A percentile compares a stretch with the other conserved stretches of the same genome.
phyloP scores from a whole-genome alignment of 306 rosid species.

The Malus sylvestris region DNA sequence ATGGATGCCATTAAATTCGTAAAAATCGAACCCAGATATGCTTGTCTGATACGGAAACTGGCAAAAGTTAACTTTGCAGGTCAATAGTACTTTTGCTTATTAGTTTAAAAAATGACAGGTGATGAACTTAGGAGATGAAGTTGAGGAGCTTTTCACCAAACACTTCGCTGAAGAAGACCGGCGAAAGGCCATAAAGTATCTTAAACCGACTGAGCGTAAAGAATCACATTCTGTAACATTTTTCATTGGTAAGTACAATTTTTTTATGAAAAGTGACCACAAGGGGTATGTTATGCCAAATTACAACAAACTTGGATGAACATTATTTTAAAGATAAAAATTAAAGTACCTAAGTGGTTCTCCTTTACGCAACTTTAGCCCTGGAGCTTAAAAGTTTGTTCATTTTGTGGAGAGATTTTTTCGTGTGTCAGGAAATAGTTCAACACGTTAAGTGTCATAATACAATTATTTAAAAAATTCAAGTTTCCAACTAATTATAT shows the following conservation, averaged over 20 bases:
- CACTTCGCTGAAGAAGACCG: slow-evolving; percentile 63
- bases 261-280: not conserved
- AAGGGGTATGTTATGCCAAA: not conserved
- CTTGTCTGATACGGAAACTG: slow-evolving; percentile 42
- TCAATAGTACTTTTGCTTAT: slow-evolving; percentile 25
- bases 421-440: fast-evolving
- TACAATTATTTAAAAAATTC: too few species aligned
- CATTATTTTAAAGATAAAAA: not conserved
- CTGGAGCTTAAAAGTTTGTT: slow-evolving; percentile 29
- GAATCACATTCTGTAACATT: slow-evolving; percentile 84
- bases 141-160: slow-evolving; percentile 74
- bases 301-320: not conserved
- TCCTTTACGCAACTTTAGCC: slow-evolving; percentile 18
- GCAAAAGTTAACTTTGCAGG: slow-evolving; percentile 8
- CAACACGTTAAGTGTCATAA: too few species aligned
- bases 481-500: too few species aligned
- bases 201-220: slow-evolving; percentile 67
- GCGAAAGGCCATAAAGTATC: slow-evolving; percentile 94
- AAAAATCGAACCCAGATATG: slow-evolving; percentile 31
- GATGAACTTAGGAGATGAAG: slow-evolving; percentile 61
- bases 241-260: slow-evolving; percentile 67
- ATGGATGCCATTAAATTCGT: slow-evolving; percentile 22
- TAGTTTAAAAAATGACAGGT: slow-evolving; percentile 51
- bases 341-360: not conserved
- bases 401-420: slow-evolving; percentile 23